phyloP scores from a whole-genome alignment of 2,329 filamentous ascomycete species.

The Emergomyces pasteurianus region DNA sequence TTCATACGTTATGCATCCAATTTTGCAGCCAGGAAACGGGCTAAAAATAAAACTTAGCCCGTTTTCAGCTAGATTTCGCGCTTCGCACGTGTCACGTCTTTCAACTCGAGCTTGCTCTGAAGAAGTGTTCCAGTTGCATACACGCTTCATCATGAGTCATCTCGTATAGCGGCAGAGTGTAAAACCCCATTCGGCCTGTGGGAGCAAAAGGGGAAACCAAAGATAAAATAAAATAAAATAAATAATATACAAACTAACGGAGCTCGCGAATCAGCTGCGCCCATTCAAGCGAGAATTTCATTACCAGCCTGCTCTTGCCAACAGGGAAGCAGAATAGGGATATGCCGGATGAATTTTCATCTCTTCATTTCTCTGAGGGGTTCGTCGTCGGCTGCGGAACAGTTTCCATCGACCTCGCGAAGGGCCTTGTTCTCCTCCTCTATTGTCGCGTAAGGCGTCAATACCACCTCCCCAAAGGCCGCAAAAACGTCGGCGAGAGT shows the following conservation, averaged over 20 bases:
- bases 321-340: background rate
- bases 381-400: slow-evolving; percentile 13
- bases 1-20: too few relatives aligned
- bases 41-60: too few relatives aligned
- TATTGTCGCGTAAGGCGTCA: slow-evolving; percentile 4
- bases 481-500: slow-evolving; percentile 16
- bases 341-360: background rate
- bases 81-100: background rate
- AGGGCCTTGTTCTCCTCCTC: slow-evolving; percentile 9
- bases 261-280: background rate
- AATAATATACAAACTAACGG: background rate
- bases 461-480: slow-evolving; percentile 18
- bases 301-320: background rate
- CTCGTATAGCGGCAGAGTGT: background rate
- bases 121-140: background rate
- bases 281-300: background rate
- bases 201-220: background rate
- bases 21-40: too few relatives aligned
- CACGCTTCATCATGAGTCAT: background rate
- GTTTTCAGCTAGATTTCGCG: too few relatives aligned
- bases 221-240: too few relatives aligned
- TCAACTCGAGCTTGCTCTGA: background rate
- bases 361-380: slow-evolving; percentile 7
- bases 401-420: slow-evolving; percentile 9
- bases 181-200: background rate